Percentiles rank a stretch among this genome's conserved stretches.
These are phyloP conservation scores for Sporodiniella umbellata DNA, from an alignment of 371 early-diverging fungal genomes.

Conservation along the genomic window DNA sequence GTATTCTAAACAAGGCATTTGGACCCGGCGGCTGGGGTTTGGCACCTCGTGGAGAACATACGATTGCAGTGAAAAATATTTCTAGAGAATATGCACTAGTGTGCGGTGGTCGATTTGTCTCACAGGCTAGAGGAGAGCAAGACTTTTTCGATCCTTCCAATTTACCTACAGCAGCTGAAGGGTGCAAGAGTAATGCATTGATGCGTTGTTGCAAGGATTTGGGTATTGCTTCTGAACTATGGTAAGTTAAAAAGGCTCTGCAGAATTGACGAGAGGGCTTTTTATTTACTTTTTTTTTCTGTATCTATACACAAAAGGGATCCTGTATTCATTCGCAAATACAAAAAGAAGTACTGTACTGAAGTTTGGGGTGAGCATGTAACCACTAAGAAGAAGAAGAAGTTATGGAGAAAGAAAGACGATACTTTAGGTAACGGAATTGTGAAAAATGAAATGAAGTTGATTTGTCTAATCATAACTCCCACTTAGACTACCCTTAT, in stretches of 20 bases:
- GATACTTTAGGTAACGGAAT: slow-evolving; percentile 48
- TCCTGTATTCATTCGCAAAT: slow-evolving; percentile 82
- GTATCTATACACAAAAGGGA: no score
- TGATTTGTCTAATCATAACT: background rate
- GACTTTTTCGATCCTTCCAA: slow-evolving; percentile 77
- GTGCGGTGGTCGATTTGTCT: slow-evolving; percentile 79
- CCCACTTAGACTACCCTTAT: slow-evolving; percentile 32
- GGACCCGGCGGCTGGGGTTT: slow-evolving; percentile 95
- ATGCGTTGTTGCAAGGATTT: slow-evolving; percentile 98
- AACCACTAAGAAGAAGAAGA: slow-evolving; percentile 67
- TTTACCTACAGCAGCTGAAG: slow-evolving; percentile 89
- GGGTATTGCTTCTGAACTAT: slow-evolving; percentile 90
- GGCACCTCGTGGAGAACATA: slow-evolving; percentile 90
- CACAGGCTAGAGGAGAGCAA: slow-evolving; percentile 96
- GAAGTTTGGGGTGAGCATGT: slow-evolving; percentile 79
- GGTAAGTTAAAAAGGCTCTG: no score
- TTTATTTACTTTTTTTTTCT: slow-evolving; percentile 1
- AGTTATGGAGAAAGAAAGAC: slow-evolving; percentile 83
- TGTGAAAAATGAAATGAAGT: background rate
- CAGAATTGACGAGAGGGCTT: no score
- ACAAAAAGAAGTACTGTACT: slow-evolving; percentile 76
- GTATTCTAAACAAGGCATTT: slow-evolving; percentile 91
- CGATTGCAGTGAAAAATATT: slow-evolving; percentile 71
- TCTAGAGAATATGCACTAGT: slow-evolving; percentile 92
- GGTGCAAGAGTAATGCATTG: slow-evolving; percentile 91